Conservation (phyloP, 495 filamentous ascomycete genomes). For the Parathielavia hyrcaniae region DNA sequence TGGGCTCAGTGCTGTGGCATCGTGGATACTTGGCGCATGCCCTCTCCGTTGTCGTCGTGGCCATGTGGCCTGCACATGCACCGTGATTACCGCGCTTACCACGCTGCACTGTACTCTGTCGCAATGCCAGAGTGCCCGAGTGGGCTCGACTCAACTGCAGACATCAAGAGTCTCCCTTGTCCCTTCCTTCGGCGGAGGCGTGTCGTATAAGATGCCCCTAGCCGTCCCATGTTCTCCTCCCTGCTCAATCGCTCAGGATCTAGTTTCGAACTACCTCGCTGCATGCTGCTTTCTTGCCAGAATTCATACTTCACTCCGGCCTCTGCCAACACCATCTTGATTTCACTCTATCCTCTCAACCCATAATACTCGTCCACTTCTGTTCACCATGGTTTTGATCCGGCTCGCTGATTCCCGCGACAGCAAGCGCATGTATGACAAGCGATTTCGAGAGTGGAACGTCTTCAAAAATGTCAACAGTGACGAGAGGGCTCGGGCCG, state of each 20-base stretch:
- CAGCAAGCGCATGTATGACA: slow-evolving; percentile 37
- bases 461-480: slow-evolving; percentile 35
- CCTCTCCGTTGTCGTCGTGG: not conserved
- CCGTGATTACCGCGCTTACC: slow-evolving; percentile 2
- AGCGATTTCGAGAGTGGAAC: slow-evolving; percentile 33
- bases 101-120: slow-evolving; percentile 5
- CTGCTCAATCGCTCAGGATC: too few relatives aligned
- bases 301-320: too few relatives aligned
- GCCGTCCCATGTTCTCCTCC: not conserved
- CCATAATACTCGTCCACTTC: not conserved
- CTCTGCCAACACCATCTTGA: not conserved
- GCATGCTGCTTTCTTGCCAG: too few relatives aligned
- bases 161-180: not conserved
- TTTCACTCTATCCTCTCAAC: not conserved
- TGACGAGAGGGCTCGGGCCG: slow-evolving; percentile 21
- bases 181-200: not conserved
- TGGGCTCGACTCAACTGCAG: not conserved
- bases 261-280: too few relatives aligned
- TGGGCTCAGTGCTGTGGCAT: not conserved
- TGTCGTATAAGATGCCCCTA: not conserved
- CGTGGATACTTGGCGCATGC: not conserved
- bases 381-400: slow-evolving; percentile 25
- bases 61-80: slow-evolving; percentile 6
- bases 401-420: slow-evolving; percentile 24
- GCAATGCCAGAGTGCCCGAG: not conserved